Evolutionary conservation across 305 asterid genomes (phyloP).

Genomic region (Caryopteris hybrid): DNA sequence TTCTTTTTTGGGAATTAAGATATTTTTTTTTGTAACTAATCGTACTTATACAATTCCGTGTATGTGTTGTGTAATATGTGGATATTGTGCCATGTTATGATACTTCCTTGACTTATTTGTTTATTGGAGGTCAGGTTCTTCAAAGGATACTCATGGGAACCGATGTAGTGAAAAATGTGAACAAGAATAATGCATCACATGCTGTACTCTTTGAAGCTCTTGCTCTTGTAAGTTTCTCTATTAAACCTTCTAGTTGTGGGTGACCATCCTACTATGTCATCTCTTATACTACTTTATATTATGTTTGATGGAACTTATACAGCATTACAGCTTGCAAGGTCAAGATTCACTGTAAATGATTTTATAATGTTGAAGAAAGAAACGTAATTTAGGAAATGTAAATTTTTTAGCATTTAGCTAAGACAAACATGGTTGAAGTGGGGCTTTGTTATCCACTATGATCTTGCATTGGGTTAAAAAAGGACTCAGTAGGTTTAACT

Average conservation of each 20-base stretch:
- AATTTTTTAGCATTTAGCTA: background rate
- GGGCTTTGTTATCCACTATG: background rate
- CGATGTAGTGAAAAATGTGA: constrained; percentile 98
- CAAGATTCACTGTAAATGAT: background rate
- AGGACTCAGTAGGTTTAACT: background rate
- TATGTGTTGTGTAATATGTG: background rate
- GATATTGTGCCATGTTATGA: constrained; percentile 12
- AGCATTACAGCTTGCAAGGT: too few relatives aligned
- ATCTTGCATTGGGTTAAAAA: background rate
- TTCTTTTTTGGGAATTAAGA: background rate
- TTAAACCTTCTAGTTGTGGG: background rate
- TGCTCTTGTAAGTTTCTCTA: constrained; percentile 79
- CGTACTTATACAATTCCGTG: background rate
- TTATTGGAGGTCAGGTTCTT: constrained; percentile 55
- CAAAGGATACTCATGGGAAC: constrained; percentile 99
- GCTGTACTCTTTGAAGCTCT: constrained; percentile 99
- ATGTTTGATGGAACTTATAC: background rate
- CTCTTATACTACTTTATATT: background rate
- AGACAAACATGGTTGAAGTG: background rate
- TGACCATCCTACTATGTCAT: background rate
- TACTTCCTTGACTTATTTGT: constrained; percentile 6
- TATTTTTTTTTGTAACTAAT: background rate
- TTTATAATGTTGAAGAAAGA: background rate
- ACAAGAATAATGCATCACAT: constrained; percentile 99
- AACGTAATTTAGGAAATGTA: background rate